Evolutionary conservation across 2,329 filamentous ascomycete species (phyloP), one percentile per base, ranked within the genome.

Genomic region (Hypoxylon sp.): DNA sequence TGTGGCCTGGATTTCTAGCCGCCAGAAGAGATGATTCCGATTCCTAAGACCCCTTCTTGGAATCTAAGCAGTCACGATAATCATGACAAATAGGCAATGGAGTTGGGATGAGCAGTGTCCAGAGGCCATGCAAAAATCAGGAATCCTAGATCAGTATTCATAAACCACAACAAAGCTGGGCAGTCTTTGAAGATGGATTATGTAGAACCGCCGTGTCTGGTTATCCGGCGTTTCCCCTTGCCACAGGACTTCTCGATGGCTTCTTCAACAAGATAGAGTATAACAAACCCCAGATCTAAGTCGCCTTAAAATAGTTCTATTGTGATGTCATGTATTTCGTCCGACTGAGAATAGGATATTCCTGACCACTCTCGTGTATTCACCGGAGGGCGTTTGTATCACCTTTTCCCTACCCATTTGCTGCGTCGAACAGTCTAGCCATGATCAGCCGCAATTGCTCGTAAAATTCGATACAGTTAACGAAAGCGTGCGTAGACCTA

Each of bases 1-100:
- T 47, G 51, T 64, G 35, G 44, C 59, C 17, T 58, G 27, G 44
- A 24, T 29, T 29, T 48, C 39, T 59, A 47, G 32, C 21, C 39
- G 8, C 42, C 27, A 57, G 60, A 46, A 52, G n/a, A 44, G 13
- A 29, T 15, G 13, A 54, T 55, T 6, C 39, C 15, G 17, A 47
- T 21, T 37, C 24, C 19, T 61, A 50, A 15, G 17, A n/a, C 8
- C 7, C 48, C 17, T 58, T 29, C 24, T 17, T 35, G 5, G 48
- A 24, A 17, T 11, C 17, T 32, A 27, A n/a, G 17, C 7, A 42
- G 15, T 21, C 24, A 31, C 46, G 31, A 31, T 8, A 17, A 52
- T 42, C 24, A 29, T 42, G 56, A 44, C 21, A n/a, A 35, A 17
- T 17, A 15, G 19, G 17, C 2, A 51, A 37, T 8, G 35, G 47